Conservation (phyloP, 2,329 filamentous ascomycete genomes). For the Aphanoascus verrucosus region DNA sequence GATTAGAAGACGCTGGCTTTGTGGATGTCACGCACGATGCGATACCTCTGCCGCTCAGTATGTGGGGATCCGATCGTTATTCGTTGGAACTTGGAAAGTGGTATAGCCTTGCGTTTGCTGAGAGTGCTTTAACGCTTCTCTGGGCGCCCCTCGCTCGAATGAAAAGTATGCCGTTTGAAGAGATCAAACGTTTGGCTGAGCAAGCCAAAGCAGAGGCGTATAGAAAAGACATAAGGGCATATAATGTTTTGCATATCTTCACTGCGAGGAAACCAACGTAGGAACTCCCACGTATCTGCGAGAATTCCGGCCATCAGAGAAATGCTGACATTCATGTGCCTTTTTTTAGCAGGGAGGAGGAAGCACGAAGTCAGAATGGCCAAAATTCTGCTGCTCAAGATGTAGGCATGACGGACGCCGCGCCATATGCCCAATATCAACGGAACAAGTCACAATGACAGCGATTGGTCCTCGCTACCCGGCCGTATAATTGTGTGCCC, state of each 20-base stretch:
- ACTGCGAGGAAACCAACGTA: slow-evolving; percentile 31
- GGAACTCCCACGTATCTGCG: neutral
- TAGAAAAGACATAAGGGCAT: slow-evolving; percentile 56
- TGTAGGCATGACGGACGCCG: neutral
- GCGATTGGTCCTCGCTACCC: neutral
- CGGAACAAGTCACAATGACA: neutral
- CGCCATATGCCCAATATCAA: neutral
- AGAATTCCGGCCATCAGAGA: neutral
- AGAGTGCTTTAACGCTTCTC: slow-evolving; percentile 62
- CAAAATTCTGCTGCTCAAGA: neutral
- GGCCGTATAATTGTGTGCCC: neutral
- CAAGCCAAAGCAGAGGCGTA: slow-evolving; percentile 59
- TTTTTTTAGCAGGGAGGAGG: neutral
- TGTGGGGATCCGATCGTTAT: slow-evolving; percentile 56
- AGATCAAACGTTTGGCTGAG: slow-evolving; percentile 53
- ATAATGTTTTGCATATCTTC: slow-evolving; percentile 47
- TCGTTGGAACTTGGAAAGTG: slow-evolving; percentile 62
- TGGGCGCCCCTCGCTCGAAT: slow-evolving; percentile 61
- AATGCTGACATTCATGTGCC: neutral
- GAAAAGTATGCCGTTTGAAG: slow-evolving; percentile 48
- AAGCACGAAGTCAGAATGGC: neutral
- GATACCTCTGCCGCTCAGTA: slow-evolving; percentile 61
- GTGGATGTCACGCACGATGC: slow-evolving; percentile 63
- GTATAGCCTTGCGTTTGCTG: slow-evolving; percentile 70
- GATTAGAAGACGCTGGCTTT: slow-evolving; percentile 63